Base-by-base conservation (phyloP, 1,284 basidiomycete species). In the Ceratorhiza oryzae-sativae region DNA sequence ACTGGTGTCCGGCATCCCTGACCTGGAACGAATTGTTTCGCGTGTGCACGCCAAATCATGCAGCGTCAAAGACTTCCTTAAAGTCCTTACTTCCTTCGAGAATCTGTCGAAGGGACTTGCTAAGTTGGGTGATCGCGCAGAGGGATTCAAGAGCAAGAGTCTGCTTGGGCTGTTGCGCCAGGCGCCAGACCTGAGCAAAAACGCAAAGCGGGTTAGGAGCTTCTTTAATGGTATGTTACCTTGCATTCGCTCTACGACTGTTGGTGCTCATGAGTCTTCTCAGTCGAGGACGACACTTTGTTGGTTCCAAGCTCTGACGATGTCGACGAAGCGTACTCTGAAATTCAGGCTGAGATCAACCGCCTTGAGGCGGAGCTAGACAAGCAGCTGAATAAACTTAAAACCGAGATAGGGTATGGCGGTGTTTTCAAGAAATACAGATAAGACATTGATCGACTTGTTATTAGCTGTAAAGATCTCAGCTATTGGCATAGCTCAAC, bases 1-100 rank as follows among this genome's bases (percentile, higher is more conserved):
- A 59, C 80, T 94, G 27, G 88, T 88, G 6, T 95, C 92, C 79
- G 88, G 90, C 20, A 81, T 97, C 12, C 95, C 95, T 9, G 96
- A 98, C 80, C 86, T 98, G 3, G 96, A 98, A 79, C 92, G 96
- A 32, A 88, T 97, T 72, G 89, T 98, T 3, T 95, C 94, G 8
- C 90, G 96, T 46, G 92, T 98, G 71, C 96, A 98, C 77, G 95
- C 95, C 5, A 93, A 91, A 77, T 93, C 89, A 68, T 93, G 93
- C 80, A 90, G 88, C 79, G 88, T 95, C 73, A 88, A 85, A 75
- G 94, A 97, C 77, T 98, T 98, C 78, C 79, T 91, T 75, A 91
- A 90, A 78, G 91, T 95, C 20, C 83, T 97, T 9, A 81, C 83
- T 55, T 93, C 90, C 2, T 97, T 97, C 80, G 86, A 85, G 75